Base-by-base conservation (phyloP, 2,329 filamentous ascomycete genomes). In the Mycocentrospora acerina region DNA sequence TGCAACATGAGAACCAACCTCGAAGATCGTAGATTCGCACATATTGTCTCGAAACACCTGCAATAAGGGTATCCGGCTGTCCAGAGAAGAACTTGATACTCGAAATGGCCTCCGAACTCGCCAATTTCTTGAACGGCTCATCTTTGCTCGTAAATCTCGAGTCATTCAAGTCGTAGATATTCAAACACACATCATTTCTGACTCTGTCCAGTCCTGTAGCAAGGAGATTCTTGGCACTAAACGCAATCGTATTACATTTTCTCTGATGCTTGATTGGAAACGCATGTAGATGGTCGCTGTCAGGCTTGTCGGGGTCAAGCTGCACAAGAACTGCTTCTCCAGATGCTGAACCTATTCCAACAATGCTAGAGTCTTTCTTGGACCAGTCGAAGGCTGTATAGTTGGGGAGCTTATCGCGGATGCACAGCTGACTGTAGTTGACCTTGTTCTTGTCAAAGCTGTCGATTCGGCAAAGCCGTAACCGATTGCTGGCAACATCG, bases 71-170 rank as follows among this genome's bases (percentile, higher is more conserved):
- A 47, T 88, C 80, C 7, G 88, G 86, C 48, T 83, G 85, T 48
- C 86, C 80, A 42, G 86, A 79, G 42, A 91, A 90, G 71, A 91
- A 94, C 56, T 86, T 83, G 53, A 90, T 82, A 57, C 86, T 90
- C 2, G 85, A 88, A 16, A 93, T 83, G n/a, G 86, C 83, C 28
- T 89, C 84, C 35, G 62, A 81, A 67, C 59, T 79, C 64, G 45
- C 86, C 71, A 66, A 82, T 76, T 59, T 77, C 66, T 60, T 80
- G 66, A 59, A 74, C 53, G 64, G 77, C 64, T 76, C 73, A 26
- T 70, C 62, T 74, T 74, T 64, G 76, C 69, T 29, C 66, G 73
- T 14, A 74, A 77, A 32, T 81, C 73, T 54, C 70, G 57, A 51
- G 40, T 60, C 79, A 52, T 80, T 84, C 37, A 90, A 76, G 63